Conservation (phyloP, 2,329 filamentous ascomycete species). For the Xylaria sp. region DNA sequence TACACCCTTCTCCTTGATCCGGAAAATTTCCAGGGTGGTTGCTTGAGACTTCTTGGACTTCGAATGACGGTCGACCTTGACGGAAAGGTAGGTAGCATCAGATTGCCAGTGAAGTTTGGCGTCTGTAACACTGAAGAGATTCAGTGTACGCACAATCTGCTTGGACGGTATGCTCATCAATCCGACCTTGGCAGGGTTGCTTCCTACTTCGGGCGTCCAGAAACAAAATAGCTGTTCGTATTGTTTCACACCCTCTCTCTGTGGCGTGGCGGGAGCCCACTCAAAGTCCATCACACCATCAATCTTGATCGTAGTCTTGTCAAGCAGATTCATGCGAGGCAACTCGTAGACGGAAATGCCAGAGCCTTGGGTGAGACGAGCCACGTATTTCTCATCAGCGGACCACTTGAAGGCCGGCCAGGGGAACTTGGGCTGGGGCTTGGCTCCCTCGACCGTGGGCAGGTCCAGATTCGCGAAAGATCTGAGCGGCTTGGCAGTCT, state of each 20-base stretch:
- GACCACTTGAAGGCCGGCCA: constrained; percentile 99
- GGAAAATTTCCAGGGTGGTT: constrained; percentile 97
- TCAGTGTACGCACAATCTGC: constrained; percentile 87
- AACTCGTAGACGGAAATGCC: constrained; percentile 90
- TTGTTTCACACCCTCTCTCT: constrained; percentile 77
- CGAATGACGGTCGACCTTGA: constrained; percentile 97
- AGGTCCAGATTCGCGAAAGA: constrained; percentile 90
- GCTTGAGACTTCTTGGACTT: constrained; percentile 98
- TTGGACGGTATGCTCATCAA: constrained; percentile 96
- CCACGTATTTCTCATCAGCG: constrained; percentile 93
- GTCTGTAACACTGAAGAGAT: constrained; percentile 96
- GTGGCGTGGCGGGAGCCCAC: constrained; percentile 81
- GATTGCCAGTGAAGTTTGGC: constrained; percentile 99
- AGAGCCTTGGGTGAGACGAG: constrained; percentile 78
- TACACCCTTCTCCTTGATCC: constrained; percentile 93
- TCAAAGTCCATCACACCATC: constrained; percentile 97
- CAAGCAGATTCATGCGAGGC: constrained; percentile 81
- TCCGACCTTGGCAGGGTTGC: constrained; percentile 94
- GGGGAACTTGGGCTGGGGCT: constrained; percentile 76
- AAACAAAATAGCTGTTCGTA: constrained; percentile 97
- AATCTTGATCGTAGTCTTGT: constrained; percentile 91
- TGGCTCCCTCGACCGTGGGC: constrained; percentile 58
- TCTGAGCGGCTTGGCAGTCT: constrained; percentile 79
- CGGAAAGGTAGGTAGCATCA: constrained; percentile 86
- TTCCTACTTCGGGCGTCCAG: constrained; percentile 98